Evolutionary conservation across 306 rosid species (phyloP).

Genomic region (Mimosa bimucronata): DNA sequence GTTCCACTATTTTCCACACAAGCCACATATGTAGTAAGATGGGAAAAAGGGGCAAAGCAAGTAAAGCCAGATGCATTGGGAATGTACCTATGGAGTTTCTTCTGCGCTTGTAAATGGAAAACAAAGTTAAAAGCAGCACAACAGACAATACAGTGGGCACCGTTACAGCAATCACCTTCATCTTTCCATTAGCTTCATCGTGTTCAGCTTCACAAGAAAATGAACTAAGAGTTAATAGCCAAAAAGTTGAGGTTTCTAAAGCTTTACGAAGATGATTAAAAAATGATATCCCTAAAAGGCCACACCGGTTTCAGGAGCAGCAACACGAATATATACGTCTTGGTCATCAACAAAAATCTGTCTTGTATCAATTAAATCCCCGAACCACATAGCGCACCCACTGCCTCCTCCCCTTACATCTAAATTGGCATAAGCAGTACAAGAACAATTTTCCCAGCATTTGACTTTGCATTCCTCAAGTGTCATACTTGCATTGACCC

Average conservation of each 20-base stretch:
- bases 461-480: constrained; percentile 15
- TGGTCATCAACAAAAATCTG: constrained; percentile 1
- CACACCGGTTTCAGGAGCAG: constrained; percentile 21
- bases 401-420: constrained; percentile 26
- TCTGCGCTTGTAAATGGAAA: not conserved
- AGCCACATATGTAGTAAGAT: not conserved
- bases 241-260: not conserved
- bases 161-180: not conserved
- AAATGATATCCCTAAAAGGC: not conserved
- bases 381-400: constrained; percentile 47
- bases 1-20: not conserved
- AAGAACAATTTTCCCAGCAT: constrained; percentile 33
- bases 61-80: not conserved
- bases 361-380: constrained; percentile 41
- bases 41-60: not conserved
- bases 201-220: not conserved
- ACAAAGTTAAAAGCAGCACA: too few species aligned
- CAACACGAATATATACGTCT: constrained; percentile 40
- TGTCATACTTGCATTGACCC: constrained; percentile 21
- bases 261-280: not conserved
- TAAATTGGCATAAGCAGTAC: constrained; percentile 39
- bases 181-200: not conserved
- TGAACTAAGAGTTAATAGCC: not conserved
- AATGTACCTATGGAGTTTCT: not conserved
- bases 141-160: not conserved